Conservation (phyloP, 1,139 yeast genomes). For the Wickerhamiella pararugosa region DNA sequence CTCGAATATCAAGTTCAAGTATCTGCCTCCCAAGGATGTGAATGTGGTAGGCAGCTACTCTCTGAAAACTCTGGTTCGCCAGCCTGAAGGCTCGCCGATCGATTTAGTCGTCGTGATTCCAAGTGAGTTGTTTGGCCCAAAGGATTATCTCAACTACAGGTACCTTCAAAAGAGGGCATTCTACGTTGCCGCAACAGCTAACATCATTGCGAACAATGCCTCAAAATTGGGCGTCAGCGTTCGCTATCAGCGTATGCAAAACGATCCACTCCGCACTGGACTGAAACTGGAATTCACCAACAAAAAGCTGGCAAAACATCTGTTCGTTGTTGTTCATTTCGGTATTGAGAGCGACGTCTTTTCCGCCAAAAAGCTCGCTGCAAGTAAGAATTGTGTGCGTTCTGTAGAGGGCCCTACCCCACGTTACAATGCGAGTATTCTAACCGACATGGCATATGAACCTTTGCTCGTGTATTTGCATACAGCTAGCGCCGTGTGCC, state of each 20-base stretch:
- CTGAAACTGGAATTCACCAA: constrained; percentile 19
- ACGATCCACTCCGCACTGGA: constrained; percentile 24
- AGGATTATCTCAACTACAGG: constrained; percentile 81
- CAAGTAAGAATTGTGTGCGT: constrained; percentile 51
- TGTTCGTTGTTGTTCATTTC: constrained; percentile 53
- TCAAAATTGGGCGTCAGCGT: constrained; percentile 9
- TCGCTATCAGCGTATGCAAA: constrained; percentile 18
- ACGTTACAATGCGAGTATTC: constrained; percentile 63
- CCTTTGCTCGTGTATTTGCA: constrained; percentile 62
- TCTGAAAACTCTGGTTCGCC: constrained; percentile 59
- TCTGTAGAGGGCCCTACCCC: constrained; percentile 53
- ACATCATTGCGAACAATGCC: constrained; percentile 10
- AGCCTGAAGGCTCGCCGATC: constrained; percentile 47
- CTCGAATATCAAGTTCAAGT: constrained; percentile 55
- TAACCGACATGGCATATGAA: constrained; percentile 53
- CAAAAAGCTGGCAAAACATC: constrained; percentile 26
- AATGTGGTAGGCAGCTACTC: constrained; percentile 85
- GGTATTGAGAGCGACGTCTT: constrained; percentile 61
- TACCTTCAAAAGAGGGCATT: constrained; percentile 83
- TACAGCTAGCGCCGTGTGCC: constrained; percentile 59
- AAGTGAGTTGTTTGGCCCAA: constrained; percentile 50
- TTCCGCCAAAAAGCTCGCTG: constrained; percentile 59
- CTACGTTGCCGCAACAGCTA: constrained; percentile 32
- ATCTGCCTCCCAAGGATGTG: constrained; percentile 56
- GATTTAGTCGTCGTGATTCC: constrained; percentile 84